Evolutionary conservation across 2,329 filamentous ascomycete species (phyloP), one percentile per base, ranked within the genome.

Genomic region (Penicillium sclerotiorum): DNA sequence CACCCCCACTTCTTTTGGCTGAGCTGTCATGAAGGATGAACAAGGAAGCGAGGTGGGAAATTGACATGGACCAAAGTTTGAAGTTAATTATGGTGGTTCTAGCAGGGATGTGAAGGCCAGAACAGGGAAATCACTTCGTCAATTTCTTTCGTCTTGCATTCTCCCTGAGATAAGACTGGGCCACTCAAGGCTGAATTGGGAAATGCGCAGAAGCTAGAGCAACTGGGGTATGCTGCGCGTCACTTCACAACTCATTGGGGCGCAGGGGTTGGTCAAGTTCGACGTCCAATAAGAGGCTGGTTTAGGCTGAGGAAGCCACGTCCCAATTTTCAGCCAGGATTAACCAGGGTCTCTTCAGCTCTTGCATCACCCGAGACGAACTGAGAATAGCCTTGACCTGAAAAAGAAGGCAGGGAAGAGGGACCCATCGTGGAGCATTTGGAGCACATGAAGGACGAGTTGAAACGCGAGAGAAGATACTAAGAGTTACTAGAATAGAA

Each of bases 281-380:
- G 17, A 8, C 17, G 15, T n/a, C 39, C 25, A 32, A 42, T 42
- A 11, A 21, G 39, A 42, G 12, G 39, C 38, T 28, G 9, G 15
- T n/a, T 39, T 2, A 11, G 39, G 12, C 8, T 20, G 1, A 30
- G 23, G 15, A 32, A n/a, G n/a, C n/a, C 18, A 21, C 21, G 23
- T 13, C 25, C 12, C 25, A 30, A 28, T 12, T 12, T 25, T 22
- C 39, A 22, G 17, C 18, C n/a, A 18, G 25, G 25, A 33, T 33
- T 11, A 33, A 33, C 30, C n/a, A n/a, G 30, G 30, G 30, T 33
- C 30, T 41, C n/a, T 27, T 42, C 25, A 21, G 17, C 17, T 42
- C 39, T 32, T 42, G 39, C 39, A 42, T 42, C 39, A 42, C 39
- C 39, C 15, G 25, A 42, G 39, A 18, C 22, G 23, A 37, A 7